Percentiles rank a stretch among this genome's conserved stretches.
These are phyloP conservation scores for Helotiales sp. DNA, from an alignment of 2,329 filamentous ascomycete genomes.

Conservation along the genomic window DNA sequence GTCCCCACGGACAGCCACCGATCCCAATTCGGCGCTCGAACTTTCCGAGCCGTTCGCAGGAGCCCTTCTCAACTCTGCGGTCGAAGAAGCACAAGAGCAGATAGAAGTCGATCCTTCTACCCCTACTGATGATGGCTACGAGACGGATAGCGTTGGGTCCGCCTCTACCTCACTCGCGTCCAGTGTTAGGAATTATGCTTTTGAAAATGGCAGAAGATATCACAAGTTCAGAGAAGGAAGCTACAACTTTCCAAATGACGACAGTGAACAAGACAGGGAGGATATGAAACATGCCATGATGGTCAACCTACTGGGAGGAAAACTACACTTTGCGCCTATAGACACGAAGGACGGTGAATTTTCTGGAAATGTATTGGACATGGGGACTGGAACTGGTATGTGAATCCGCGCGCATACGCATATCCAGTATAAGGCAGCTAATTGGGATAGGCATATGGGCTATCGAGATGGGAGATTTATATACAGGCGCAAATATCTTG, in stretches of 20 bases:
- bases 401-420: slow-evolving; percentile 56
- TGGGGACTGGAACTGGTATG: slow-evolving; percentile 59
- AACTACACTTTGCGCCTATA: slow-evolving; percentile 54
- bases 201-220: slow-evolving; percentile 60
- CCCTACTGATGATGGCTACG: slow-evolving; percentile 31
- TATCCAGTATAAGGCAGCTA: neutral
- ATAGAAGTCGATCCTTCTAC: slow-evolving; percentile 29
- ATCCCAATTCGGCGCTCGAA: neutral
- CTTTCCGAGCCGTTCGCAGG: slow-evolving; percentile 18
- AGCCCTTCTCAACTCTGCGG: slow-evolving; percentile 25
- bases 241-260: slow-evolving; percentile 62
- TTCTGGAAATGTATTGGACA: slow-evolving; percentile 54
- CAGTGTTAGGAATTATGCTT: slow-evolving; percentile 50
- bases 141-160: slow-evolving; percentile 27
- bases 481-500: slow-evolving; percentile 46
- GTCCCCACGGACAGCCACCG: slow-evolving; percentile 4
- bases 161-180: slow-evolving; percentile 29
- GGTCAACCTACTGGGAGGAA: slow-evolving; percentile 26
- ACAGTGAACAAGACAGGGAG: slow-evolving; percentile 57
- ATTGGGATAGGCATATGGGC: slow-evolving; percentile 6
- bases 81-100: slow-evolving; percentile 28
- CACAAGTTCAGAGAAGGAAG: slow-evolving; percentile 54
- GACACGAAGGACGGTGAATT: slow-evolving; percentile 25
- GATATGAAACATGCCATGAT: slow-evolving; percentile 47
- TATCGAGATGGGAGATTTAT: slow-evolving; percentile 51